Evolutionary conservation across 441 rosid species (phyloP), one percentile per base, ranked within the genome.

Genomic region (Erodium moschatum): DNA sequence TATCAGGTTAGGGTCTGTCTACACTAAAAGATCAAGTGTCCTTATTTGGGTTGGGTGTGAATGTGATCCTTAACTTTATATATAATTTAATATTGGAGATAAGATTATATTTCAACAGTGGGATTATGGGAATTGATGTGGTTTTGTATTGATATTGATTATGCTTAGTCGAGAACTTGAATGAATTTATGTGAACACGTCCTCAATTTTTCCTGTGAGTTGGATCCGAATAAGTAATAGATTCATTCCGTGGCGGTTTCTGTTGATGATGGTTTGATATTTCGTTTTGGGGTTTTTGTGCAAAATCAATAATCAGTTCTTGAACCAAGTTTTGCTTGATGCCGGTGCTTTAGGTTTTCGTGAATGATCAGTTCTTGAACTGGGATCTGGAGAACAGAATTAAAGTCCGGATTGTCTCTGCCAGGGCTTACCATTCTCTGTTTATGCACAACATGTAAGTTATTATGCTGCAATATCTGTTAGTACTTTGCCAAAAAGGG

Each of bases 331-430:
- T 24, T 24, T 24, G 27, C 27, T 24, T 24, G 27, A 24, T 24
- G 27, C 27, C 27, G 27, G 27, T 24, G 27, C 27, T 24, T 8
- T 8, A 54, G 52, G 52, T 12, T 4, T 46, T 11, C 0, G 90
- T 92, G 40, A 89, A 92, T 68, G 98, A 92, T 75, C 98, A 90
- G 72, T 92, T 73, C 86, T 78, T 92, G 78, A 92, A 90, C 21
- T 58, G 63, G 63, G 63, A 58, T 20, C 38, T 88, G 1, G 77
- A 80, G 80, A 80, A 91, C 87, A 82, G 81, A 81, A 82, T 93
- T 87, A 93, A 93, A 86, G 98, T 93, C 77, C 77, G 98, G 70
- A 93, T 93, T 74, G 96, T 93, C 12, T 91, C 98, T 46, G 98
- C 98, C 21, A 89, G 97, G 74, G 98, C 97, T n/a, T 93, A 93